These are phyloP conservation scores for Mycena polygramma DNA, from an alignment of 768 basidiomycete genomes.

Conservation along the genomic window DNA sequence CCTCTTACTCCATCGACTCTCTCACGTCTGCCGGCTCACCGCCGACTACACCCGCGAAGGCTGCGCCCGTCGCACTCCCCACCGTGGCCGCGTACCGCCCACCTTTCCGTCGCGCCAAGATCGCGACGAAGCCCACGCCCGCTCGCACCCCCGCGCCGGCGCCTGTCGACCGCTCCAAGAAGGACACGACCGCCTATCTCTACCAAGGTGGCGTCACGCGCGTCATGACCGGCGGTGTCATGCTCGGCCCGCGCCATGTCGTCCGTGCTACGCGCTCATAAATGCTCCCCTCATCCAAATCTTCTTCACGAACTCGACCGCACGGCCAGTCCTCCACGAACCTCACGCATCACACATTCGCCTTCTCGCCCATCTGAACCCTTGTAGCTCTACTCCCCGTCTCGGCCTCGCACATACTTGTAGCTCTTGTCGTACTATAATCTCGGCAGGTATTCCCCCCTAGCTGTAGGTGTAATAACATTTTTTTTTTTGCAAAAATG, in stretches of 20 bases:
- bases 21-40: conserved; percentile 31
- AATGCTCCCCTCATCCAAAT: neutral
- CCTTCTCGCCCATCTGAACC: neutral
- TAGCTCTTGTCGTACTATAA: neutral
- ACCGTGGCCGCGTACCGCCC: conserved; percentile 2
- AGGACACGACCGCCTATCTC: conserved; percentile 23
- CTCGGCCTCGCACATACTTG: neutral
- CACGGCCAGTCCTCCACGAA: neutral
- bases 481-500: no score
- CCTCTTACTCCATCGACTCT: conserved; percentile 23
- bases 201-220: conserved; percentile 34
- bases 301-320: conserved; percentile 1
- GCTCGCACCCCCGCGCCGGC: neutral
- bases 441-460: no score
- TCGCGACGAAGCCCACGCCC: neutral
- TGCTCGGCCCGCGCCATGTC: conserved; percentile 36
- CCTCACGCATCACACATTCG: neutral
- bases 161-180: neutral
- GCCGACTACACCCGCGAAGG: conserved; percentile 14
- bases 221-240: conserved; percentile 40
- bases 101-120: neutral
- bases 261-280: conserved; percentile 15
- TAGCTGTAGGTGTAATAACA: no score
- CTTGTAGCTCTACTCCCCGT: conserved; percentile 15
- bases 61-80: conserved; percentile 18